Evolutionary conservation across 495 filamentous ascomycete genomes (phyloP), one percentile per base, ranked within the genome.

Genomic region (Neurospora sp.): DNA sequence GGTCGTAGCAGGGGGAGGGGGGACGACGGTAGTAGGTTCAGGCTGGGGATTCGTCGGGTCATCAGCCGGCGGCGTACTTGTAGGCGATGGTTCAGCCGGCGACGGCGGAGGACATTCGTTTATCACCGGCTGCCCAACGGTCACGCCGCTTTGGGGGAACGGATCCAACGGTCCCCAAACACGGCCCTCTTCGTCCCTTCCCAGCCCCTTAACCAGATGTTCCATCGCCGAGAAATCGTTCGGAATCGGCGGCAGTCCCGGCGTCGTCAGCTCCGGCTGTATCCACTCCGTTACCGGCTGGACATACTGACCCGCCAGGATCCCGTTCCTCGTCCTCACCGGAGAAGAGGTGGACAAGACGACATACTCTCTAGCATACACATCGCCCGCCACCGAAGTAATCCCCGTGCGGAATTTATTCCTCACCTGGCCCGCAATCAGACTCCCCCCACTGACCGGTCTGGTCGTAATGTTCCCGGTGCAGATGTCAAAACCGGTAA

Each of bases 241-340:
- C 6, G 75, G 69, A n/a, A 74, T 47, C 9, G 77, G 77, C 16
- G 73, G 71, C 7, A 61, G 31, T 0, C 77, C 77, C 9, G 77
- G 75, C 0, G 68, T 69, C 0, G 72, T 68, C 2, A 75, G 71
- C 39, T 78, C 77, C 7, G 77, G 77, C 27, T 78, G 77, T 20
- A 78, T 78, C 81, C 82, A 84, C 39, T 83, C 82, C 37, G 75
- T 77, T 16, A 84, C 79, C n/a, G 83, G 82, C 27, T 76, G 71
- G 18, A 82, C 71, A 68, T 83, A 84, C 18, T 80, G 78, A 5
- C 83, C 82, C 5, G 82, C 82, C 8, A 76, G 27, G 35, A 85
- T 79, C 22, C 79, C 81, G 77, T 84, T 80, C 22, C 74, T 72
- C 1, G 82, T 85, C 14, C 39, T 45, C 1, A 75, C 27, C 2